Conservation (phyloP, 1,284 basidiomycete species). For the Cutaneotrichosporon cyanovorans region DNA sequence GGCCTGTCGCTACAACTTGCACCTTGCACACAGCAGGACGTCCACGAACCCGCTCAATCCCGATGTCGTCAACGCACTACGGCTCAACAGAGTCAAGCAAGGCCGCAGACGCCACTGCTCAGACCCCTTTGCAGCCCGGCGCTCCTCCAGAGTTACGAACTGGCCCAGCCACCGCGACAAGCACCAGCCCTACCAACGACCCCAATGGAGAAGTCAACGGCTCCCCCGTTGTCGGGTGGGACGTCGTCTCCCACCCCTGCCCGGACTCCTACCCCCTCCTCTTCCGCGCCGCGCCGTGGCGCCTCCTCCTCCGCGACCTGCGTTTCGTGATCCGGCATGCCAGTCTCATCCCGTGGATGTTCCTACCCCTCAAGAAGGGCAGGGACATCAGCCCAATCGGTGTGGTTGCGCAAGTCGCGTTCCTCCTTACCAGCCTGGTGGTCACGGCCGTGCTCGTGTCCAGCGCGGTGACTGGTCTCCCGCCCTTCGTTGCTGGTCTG, state of each 20-base stretch:
- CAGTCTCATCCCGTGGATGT: slow-evolving; percentile 11
- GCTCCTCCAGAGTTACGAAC: too few species aligned
- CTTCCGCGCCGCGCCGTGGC: slow-evolving; percentile 6
- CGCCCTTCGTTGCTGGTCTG: slow-evolving; percentile 3
- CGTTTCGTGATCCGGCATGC: slow-evolving; percentile 11
- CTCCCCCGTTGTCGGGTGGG: slow-evolving; percentile 12
- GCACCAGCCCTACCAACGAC: too few species aligned
- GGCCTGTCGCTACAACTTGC: too few species aligned
- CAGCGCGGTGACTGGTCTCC: slow-evolving; percentile 10
- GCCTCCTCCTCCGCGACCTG: slow-evolving; percentile 10
- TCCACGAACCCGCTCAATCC: too few species aligned
- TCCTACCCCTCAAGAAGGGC: slow-evolving; percentile 10
- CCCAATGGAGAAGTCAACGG: background rate
- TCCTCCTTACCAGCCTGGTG: slow-evolving; percentile 15
- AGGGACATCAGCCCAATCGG: slow-evolving; percentile 14
- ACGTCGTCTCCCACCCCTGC: slow-evolving; percentile 1
- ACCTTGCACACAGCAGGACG: too few species aligned
- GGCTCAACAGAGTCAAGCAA: too few species aligned
- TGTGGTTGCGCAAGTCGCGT: slow-evolving; percentile 13
- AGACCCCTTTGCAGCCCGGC: too few species aligned
- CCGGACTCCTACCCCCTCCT: background rate
- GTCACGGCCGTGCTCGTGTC: slow-evolving; percentile 10
- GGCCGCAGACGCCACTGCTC: too few species aligned
- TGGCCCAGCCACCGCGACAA: too few species aligned
- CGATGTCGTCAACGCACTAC: too few species aligned